A percentile compares a stretch with the other conserved stretches of the same genome.
Evolutionary conservation across 1,139 yeast genomes (phyloP).

Genomic region (Yamadazyma triangularis): DNA sequence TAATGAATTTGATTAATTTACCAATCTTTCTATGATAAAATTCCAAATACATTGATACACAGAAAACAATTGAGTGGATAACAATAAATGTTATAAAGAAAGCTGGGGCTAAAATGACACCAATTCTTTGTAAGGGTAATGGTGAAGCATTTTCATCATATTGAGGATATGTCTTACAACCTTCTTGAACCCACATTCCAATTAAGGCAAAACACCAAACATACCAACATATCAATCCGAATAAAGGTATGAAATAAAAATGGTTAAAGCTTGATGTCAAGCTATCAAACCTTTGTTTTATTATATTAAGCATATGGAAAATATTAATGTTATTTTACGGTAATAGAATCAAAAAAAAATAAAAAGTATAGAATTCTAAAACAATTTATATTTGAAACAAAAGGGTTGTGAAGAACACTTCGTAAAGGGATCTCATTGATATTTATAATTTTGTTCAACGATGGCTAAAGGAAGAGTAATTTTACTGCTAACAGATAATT

Average conservation of each 20-base stretch:
- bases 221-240: constrained; percentile 26
- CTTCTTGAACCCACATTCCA: constrained; percentile 21
- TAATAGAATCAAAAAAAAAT: too few relatives aligned
- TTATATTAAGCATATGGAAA: constrained; percentile 3
- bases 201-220: constrained; percentile 19
- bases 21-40: constrained; percentile 29
- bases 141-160: constrained; percentile 16
- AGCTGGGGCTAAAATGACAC: constrained; percentile 22
- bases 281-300: background rate
- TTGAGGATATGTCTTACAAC: constrained; percentile 18
- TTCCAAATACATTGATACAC: constrained; percentile 24
- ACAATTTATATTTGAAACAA: too few relatives aligned
- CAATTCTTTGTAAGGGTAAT: constrained; percentile 24
- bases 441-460: too few relatives aligned
- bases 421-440: background rate
- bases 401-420: background rate
- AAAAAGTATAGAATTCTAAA: too few relatives aligned
- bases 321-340: too few relatives aligned
- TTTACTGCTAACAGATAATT: too few relatives aligned
- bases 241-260: constrained; percentile 23
- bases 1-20: constrained; percentile 25
- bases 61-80: constrained; percentile 22
- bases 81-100: constrained; percentile 21
- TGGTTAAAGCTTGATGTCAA: constrained; percentile 23
- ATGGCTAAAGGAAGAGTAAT: too few relatives aligned